These are phyloP conservation scores for Schizosaccharomyces cryophilus DNA, from an alignment of 805 yeast species.

Conservation along the genomic window DNA sequence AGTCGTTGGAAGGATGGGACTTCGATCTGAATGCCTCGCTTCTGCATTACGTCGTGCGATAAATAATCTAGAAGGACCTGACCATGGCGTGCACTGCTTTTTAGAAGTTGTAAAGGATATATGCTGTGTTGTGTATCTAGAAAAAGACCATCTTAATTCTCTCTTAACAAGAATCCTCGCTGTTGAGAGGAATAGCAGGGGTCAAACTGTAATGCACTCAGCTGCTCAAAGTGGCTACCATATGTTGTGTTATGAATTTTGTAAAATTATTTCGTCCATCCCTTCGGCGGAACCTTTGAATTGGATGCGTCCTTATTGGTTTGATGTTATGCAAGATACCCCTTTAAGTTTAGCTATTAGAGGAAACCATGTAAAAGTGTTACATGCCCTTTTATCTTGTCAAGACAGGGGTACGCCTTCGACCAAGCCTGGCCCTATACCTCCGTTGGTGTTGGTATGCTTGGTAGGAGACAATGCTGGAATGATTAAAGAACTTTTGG, in stretches of 20 bases:
- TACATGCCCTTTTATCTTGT: background rate
- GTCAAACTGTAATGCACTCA: background rate
- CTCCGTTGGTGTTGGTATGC: background rate
- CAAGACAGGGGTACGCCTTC: background rate
- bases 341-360: background rate
- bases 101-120: background rate
- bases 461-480: background rate
- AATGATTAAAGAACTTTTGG: background rate
- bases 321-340: background rate
- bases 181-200: background rate
- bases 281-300: background rate
- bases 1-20: background rate
- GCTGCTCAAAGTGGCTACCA: background rate
- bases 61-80: background rate
- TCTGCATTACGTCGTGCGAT: background rate
- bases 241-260: background rate
- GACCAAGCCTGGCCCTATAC: background rate
- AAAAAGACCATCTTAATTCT: background rate
- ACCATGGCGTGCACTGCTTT: background rate
- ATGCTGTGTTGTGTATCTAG: background rate
- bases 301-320: background rate
- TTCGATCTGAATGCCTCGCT: background rate
- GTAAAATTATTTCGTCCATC: background rate
- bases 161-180: background rate
- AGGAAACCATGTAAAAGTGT: background rate